A percentile compares a stretch with the other conserved stretches of the same genome.
Conservation (phyloP, 768 basidiomycete genomes). For the Wakefieldia striispora region DNA sequence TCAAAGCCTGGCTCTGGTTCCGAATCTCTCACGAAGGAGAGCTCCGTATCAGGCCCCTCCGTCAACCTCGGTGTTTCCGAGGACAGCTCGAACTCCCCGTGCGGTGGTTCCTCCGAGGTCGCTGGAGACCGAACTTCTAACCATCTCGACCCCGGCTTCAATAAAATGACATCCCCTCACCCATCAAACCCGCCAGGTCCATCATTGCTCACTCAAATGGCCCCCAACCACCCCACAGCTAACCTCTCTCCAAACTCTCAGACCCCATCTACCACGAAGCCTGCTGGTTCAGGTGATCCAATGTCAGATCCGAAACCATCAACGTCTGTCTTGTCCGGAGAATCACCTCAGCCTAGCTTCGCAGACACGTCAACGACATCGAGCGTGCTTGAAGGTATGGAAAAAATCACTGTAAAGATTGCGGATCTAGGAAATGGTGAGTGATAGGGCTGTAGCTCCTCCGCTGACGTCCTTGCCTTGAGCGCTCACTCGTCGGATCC, state of each 20-base stretch:
- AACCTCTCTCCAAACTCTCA: conserved; percentile 28
- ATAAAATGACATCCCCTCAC: conserved; percentile 37
- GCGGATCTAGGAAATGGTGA: conserved; percentile 95
- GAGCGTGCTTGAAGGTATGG: conserved; percentile 37
- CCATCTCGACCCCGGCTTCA: conserved; percentile 39
- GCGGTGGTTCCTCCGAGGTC: conserved; percentile 39
- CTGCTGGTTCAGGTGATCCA: conserved; percentile 22
- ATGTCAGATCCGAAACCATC: conserved; percentile 23
- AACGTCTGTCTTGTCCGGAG: conserved; percentile 27
- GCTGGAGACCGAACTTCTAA: conserved; percentile 52
- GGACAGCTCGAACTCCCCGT: conserved; percentile 12
- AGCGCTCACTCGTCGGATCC: conserved; percentile 4
- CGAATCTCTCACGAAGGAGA: conserved; percentile 22
- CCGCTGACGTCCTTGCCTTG: background rate
- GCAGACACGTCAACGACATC: conserved; percentile 26
- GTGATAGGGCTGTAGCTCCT: conserved; percentile 21
- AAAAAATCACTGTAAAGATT: conserved; percentile 96
- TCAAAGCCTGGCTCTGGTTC: conserved; percentile 37
- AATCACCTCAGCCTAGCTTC: conserved; percentile 27
- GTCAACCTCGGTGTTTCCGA: conserved; percentile 13
- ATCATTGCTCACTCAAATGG: conserved; percentile 73
- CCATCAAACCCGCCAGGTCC: conserved; percentile 51
- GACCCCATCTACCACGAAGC: conserved; percentile 19
- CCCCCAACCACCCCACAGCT: conserved; percentile 34
- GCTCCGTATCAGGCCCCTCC: conserved; percentile 15